A percentile compares a stretch with the other conserved stretches of the same genome.
Conservation (phyloP, 495 filamentous ascomycete genomes). For the Evernia prunastri region DNA sequence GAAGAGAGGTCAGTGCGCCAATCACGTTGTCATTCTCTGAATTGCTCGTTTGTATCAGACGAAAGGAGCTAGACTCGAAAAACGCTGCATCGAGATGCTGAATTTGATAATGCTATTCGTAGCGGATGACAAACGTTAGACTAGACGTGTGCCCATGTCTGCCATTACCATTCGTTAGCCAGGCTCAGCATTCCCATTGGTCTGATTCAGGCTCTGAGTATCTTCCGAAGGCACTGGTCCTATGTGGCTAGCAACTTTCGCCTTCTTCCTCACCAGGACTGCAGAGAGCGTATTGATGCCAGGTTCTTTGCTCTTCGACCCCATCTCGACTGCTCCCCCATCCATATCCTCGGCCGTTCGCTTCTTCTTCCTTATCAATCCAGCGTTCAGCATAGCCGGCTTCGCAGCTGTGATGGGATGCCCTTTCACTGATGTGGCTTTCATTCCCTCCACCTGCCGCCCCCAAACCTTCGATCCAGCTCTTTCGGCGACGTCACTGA, state of each 20-base stretch:
- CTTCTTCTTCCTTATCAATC: slow-evolving; percentile 50
- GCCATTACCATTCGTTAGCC: neutral
- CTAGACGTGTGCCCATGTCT: neutral
- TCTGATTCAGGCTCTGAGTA: too few relatives aligned
- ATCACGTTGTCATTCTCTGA: neutral
- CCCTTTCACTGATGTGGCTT: neutral
- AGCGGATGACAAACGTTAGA: neutral
- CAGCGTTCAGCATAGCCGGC: slow-evolving; percentile 33
- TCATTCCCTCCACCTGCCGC: slow-evolving; percentile 45
- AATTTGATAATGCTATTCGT: neutral
- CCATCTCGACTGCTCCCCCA: slow-evolving; percentile 32
- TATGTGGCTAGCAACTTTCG: slow-evolving; percentile 1
- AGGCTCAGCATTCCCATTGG: slow-evolving; percentile 10
- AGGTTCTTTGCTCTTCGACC: slow-evolving; percentile 18
- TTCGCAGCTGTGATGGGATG: slow-evolving; percentile 18
- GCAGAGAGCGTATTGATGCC: slow-evolving; percentile 52
- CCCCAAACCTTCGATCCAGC: slow-evolving; percentile 52
- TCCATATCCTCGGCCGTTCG: slow-evolving; percentile 29
- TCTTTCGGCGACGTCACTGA: slow-evolving; percentile 51
- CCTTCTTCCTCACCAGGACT: slow-evolving; percentile 49
- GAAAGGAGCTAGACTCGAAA: neutral
- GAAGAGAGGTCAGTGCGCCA: too few relatives aligned
- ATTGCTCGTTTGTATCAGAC: neutral
- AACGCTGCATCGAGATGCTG: neutral
- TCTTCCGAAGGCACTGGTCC: neutral